Conservation (phyloP, 352 stramenopile genomes). For the Globisporangium megalacanthum region DNA sequence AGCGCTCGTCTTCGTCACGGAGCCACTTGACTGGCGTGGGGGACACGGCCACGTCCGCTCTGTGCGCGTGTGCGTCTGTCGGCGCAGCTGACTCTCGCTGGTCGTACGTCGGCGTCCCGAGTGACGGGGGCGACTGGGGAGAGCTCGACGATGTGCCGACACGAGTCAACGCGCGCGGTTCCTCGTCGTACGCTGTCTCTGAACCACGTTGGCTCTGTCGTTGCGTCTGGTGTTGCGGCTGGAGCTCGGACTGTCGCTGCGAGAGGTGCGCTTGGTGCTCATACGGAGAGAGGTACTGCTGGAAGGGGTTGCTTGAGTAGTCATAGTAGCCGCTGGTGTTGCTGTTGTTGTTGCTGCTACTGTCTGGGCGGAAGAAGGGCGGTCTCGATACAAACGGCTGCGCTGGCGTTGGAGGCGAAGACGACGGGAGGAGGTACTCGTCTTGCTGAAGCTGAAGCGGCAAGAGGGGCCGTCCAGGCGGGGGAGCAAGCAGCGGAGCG, state of each 20-base stretch:
- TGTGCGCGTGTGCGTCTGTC: background rate
- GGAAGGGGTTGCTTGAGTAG: background rate
- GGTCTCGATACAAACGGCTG: background rate
- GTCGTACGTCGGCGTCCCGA: background rate
- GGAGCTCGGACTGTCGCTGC: slow-evolving; percentile 11
- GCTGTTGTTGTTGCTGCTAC: slow-evolving; percentile 1
- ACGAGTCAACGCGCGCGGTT: background rate
- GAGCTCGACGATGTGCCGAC: background rate
- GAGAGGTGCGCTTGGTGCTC: slow-evolving; percentile 1
- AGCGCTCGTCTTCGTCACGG: slow-evolving; percentile 87
- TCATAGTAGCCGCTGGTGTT: background rate
- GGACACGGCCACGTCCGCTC: background rate
- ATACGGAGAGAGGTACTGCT: background rate
- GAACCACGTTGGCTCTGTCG: background rate
- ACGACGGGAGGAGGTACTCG: background rate
- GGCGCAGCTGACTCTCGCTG: background rate
- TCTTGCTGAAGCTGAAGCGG: slow-evolving; percentile 1
- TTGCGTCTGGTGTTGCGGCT: background rate
- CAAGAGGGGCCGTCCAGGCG: background rate
- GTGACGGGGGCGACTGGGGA: background rate
- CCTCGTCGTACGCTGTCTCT: background rate
- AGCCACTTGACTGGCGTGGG: slow-evolving; percentile 66
- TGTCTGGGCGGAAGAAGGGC: slow-evolving; percentile 2
- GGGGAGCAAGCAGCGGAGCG: background rate
- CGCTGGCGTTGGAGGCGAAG: background rate